Conservation (phyloP, 2,329 filamentous ascomycete genomes). For the Talaromyces rugulosus region DNA sequence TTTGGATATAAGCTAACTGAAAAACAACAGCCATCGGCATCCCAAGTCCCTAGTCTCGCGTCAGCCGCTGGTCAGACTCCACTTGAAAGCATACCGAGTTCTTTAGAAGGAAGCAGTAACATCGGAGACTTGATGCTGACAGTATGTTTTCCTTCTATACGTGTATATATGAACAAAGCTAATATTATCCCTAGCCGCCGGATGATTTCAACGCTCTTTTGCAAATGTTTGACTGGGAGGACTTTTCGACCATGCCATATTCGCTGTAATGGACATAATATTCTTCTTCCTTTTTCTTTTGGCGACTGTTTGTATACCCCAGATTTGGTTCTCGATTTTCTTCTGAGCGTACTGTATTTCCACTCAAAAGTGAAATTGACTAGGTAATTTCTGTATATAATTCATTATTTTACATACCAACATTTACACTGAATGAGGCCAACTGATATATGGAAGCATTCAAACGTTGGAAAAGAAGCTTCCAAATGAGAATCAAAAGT, state of each 20-base stretch:
- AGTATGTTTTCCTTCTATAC: background rate
- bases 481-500: background rate
- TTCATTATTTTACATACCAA: background rate
- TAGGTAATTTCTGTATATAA: background rate
- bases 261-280: background rate
- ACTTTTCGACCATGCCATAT: slow-evolving; percentile 8
- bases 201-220: slow-evolving; percentile 14
- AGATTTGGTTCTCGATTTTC: background rate
- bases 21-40: background rate
- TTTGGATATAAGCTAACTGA: background rate
- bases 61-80: slow-evolving; percentile 1
- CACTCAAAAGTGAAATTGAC: background rate
- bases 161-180: background rate
- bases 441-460: background rate
- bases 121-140: slow-evolving; percentile 12
- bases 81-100: slow-evolving; percentile 4
- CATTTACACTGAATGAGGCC: background rate
- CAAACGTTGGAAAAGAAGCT: background rate
- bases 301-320: background rate
- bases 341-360: background rate
- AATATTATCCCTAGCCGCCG: slow-evolving; percentile 7
- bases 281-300: background rate
- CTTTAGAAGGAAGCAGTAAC: slow-evolving; percentile 10
- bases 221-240: slow-evolving; percentile 15
- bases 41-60: slow-evolving; percentile 5